Percentiles rank a stretch among this genome's conserved stretches.
Conservation (phyloP, 805 yeast genomes). For the Myxozyma geophila region DNA sequence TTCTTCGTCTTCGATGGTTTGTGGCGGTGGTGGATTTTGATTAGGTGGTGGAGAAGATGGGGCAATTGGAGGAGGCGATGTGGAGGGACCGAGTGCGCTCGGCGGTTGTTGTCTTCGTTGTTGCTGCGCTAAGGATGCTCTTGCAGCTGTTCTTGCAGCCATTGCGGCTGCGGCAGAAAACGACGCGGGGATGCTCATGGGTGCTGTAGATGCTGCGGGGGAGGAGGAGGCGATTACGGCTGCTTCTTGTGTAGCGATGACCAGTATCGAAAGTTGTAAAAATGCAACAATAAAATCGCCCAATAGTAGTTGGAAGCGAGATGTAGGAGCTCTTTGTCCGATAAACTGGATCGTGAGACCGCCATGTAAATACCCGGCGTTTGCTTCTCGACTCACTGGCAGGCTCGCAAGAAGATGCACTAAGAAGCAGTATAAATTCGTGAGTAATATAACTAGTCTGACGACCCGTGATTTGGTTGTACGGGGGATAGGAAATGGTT, state of each 20-base stretch:
- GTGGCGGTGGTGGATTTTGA: background rate
- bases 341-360: conserved; percentile 36
- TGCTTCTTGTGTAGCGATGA: conserved; percentile 11
- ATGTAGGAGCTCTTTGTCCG: conserved; percentile 33
- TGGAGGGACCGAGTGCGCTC: conserved; percentile 5
- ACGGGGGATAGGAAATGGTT: conserved; percentile 33
- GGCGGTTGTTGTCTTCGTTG: conserved; percentile 5
- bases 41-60: conserved; percentile 1
- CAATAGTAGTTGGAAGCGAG: conserved; percentile 18
- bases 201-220: background rate
- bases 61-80: conserved; percentile 9
- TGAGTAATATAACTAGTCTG: conserved; percentile 12
- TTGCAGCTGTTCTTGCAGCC: conserved; percentile 18
- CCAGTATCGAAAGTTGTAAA: conserved; percentile 23
- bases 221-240: conserved; percentile 1
- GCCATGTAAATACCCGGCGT: conserved; percentile 35
- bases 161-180: conserved; percentile 21
- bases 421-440: conserved; percentile 30
- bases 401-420: conserved; percentile 25
- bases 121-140: conserved; percentile 6
- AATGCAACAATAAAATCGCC: conserved; percentile 19
- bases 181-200: conserved; percentile 10
- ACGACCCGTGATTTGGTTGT: conserved; percentile 20
- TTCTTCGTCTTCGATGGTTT: conserved; percentile 29
- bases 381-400: conserved; percentile 32